A percentile compares a stretch with the other conserved stretches of the same genome.
Conservation (phyloP, 257 asterid genomes). For the Lithospermum erythrorhizon region DNA sequence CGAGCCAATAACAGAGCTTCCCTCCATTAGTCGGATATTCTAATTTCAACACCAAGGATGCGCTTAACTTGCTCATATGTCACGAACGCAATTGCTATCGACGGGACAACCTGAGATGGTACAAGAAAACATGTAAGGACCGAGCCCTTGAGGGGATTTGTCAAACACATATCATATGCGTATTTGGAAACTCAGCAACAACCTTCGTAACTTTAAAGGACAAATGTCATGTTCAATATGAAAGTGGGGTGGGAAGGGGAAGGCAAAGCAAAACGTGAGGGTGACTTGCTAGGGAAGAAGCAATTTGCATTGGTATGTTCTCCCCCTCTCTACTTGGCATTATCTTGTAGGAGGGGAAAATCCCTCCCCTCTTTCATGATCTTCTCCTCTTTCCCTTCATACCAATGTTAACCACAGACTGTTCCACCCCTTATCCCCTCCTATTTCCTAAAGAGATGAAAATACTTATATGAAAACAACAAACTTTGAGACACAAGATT, state of each 20-base stretch:
- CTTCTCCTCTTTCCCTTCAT: no score
- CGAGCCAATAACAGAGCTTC: conserved; percentile 12
- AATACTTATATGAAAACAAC: not conserved
- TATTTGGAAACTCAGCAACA: not conserved
- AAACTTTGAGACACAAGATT: conserved; percentile 13
- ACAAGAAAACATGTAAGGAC: conserved; percentile 4
- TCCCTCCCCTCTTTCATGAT: no score
- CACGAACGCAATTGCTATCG: conserved; percentile 87
- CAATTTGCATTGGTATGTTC: not conserved
- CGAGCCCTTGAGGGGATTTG: not conserved
- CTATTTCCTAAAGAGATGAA: not conserved
- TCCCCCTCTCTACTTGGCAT: no score
- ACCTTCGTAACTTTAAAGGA: no score
- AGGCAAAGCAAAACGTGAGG: not conserved
- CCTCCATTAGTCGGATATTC: conserved; percentile 62
- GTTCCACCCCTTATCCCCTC: not conserved
- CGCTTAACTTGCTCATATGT: conserved; percentile 88
- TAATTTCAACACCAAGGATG: conserved; percentile 68
- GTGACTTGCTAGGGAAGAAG: not conserved
- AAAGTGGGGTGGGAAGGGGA: no score
- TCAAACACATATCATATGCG: not conserved
- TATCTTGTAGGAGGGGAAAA: no score
- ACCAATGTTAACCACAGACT: not conserved
- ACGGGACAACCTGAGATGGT: conserved; percentile 68
- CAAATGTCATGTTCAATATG: no score